Percentiles rank a stretch among this genome's conserved stretches.
Conservation (phyloP, 371 early-diverging fungal genomes). For the Lichtheimia hyalospora region DNA sequence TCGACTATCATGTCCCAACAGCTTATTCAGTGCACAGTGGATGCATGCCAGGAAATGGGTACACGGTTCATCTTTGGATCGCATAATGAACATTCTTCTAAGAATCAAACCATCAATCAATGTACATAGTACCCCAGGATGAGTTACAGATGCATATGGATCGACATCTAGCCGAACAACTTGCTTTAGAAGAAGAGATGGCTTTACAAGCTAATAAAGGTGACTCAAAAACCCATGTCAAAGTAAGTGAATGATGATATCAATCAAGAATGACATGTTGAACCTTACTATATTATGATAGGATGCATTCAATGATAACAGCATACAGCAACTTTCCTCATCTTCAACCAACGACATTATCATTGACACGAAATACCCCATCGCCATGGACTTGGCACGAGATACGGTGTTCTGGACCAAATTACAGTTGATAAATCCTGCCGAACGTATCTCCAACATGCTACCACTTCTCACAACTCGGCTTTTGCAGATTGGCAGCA, state of each 20-base stretch:
- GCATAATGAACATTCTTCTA: too few species aligned
- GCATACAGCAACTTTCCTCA: too few species aligned
- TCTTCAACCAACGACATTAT: neutral
- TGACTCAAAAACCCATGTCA: neutral
- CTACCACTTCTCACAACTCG: neutral
- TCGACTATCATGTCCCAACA: neutral
- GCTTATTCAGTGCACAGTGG: neutral
- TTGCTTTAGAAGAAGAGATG: constrained; percentile 3
- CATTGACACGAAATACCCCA: neutral
- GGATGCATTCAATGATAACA: neutral
- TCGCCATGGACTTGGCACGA: neutral
- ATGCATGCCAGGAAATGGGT: too few species aligned
- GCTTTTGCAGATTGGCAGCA: neutral
- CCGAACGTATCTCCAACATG: neutral
- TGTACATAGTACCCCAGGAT: constrained; percentile 5
- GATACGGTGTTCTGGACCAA: neutral
- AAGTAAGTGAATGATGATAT: neutral
- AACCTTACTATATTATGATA: neutral
- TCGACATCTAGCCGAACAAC: constrained; percentile 12
- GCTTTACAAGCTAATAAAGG: neutral
- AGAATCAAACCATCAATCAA: too few species aligned
- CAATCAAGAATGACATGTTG: neutral
- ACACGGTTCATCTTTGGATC: too few species aligned
- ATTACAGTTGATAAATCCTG: neutral
- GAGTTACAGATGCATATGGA: constrained; percentile 11